These are phyloP conservation scores for Ogataea wickerhamii DNA, from an alignment of 805 yeast species.

Conservation along the genomic window DNA sequence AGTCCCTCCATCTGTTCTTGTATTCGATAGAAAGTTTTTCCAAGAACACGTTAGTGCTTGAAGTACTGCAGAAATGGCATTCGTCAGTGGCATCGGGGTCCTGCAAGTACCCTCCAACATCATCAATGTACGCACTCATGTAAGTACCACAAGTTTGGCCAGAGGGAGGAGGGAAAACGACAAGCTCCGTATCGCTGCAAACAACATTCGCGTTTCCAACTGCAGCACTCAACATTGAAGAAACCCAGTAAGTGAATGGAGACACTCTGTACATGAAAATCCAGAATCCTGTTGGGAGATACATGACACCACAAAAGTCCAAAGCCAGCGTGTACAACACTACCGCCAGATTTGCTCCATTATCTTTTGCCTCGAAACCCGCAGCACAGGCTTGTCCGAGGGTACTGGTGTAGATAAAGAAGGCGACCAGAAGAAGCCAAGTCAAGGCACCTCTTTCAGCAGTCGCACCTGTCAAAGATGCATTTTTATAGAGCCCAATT, in stretches of 20 bases:
- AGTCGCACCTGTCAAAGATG: slow-evolving; percentile 42
- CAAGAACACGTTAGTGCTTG: slow-evolving; percentile 58
- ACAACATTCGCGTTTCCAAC: slow-evolving; percentile 46
- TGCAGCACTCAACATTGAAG: slow-evolving; percentile 52
- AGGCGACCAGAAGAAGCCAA: slow-evolving; percentile 41
- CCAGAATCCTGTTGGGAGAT: slow-evolving; percentile 66
- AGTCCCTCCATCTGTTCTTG: slow-evolving; percentile 57
- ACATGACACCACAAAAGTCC: slow-evolving; percentile 77
- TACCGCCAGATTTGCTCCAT: slow-evolving; percentile 60
- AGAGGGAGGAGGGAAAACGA: slow-evolving; percentile 46
- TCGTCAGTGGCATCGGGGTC: slow-evolving; percentile 41
- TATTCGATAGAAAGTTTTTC: slow-evolving; percentile 40
- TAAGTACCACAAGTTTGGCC: slow-evolving; percentile 59
- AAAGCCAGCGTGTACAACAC: slow-evolving; percentile 59
- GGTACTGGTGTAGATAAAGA: slow-evolving; percentile 53
- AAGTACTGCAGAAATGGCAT: slow-evolving; percentile 61
- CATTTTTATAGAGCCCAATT: slow-evolving; percentile 60
- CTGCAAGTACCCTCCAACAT: slow-evolving; percentile 46
- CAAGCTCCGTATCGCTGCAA: slow-evolving; percentile 49
- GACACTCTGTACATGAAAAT: slow-evolving; percentile 71
- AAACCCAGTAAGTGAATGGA: slow-evolving; percentile 65
- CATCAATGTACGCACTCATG: slow-evolving; percentile 37
- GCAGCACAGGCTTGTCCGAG: slow-evolving; percentile 59
- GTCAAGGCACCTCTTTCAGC: slow-evolving; percentile 54
- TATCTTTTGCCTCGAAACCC: slow-evolving; percentile 54